A percentile compares a stretch with the other conserved stretches of the same genome.
These are phyloP conservation scores for Bombardia bombarda DNA, from an alignment of 495 filamentous ascomycete genomes.

Conservation along the genomic window DNA sequence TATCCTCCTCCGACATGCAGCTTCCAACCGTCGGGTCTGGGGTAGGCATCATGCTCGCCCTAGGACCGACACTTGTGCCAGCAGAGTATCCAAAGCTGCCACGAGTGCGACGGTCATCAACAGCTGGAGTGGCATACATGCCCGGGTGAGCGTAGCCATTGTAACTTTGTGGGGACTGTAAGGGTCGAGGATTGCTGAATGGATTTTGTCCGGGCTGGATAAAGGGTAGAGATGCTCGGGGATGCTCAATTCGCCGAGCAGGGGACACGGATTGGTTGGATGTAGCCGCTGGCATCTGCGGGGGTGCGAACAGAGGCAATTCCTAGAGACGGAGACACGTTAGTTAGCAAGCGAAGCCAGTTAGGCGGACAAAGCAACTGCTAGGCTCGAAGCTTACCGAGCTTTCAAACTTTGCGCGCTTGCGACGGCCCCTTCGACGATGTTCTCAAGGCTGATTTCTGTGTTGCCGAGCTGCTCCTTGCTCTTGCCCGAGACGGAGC, in stretches of 20 bases:
- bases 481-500: slow-evolving; percentile 62
- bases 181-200: slow-evolving; percentile 60
- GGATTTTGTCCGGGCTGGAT: slow-evolving; percentile 62
- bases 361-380: not conserved
- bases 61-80: slow-evolving; percentile 24
- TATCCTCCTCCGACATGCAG: slow-evolving; percentile 95
- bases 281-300: slow-evolving; percentile 79
- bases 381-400: slow-evolving; percentile 56
- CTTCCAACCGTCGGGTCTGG: slow-evolving; percentile 91
- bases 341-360: slow-evolving; percentile 5
- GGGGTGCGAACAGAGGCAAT: slow-evolving; percentile 87
- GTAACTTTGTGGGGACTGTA: slow-evolving; percentile 74
- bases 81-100: slow-evolving; percentile 47
- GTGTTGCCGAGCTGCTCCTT: slow-evolving; percentile 85
- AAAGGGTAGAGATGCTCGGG: slow-evolving; percentile 56
- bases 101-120: slow-evolving; percentile 58
- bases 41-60: slow-evolving; percentile 65
- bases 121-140: slow-evolving; percentile 48
- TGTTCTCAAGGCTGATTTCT: slow-evolving; percentile 95
- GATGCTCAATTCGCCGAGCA: slow-evolving; percentile 60
- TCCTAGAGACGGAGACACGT: slow-evolving; percentile 51
- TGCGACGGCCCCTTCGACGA: slow-evolving; percentile 94
- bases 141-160: slow-evolving; percentile 36
- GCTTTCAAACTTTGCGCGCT: slow-evolving; percentile 95
- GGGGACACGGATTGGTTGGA: slow-evolving; percentile 92